phyloP scores from a whole-genome alignment of 805 yeast genomes.

The Osmozyma mogii region DNA sequence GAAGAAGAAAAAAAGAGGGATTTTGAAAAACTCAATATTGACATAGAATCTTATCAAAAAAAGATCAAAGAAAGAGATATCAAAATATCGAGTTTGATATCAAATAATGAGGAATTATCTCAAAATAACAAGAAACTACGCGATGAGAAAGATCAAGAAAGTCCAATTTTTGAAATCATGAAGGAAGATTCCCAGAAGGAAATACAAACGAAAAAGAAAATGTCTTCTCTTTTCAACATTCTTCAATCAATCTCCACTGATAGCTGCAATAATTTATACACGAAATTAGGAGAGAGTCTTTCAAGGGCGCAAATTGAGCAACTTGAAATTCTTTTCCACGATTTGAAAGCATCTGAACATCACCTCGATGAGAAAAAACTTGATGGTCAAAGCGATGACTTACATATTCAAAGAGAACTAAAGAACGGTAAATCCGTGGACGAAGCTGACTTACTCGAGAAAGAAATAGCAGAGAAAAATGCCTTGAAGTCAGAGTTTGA shows the following conservation, averaged over 20 bases:
- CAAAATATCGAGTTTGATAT: constrained; percentile 3
- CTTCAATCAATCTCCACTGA: too few species aligned
- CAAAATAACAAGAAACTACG: constrained; percentile 8
- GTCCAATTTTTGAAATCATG: constrained; percentile 3
- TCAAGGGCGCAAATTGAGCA: constrained; percentile 1
- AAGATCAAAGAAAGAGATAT: background rate
- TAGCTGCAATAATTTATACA: background rate
- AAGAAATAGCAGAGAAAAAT: background rate
- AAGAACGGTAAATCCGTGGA: background rate
- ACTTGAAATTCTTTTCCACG: constrained; percentile 3
- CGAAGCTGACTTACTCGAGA: background rate
- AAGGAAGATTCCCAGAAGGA: constrained; percentile 4
- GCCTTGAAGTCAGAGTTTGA: constrained; percentile 40
- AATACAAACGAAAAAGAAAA: too few species aligned
- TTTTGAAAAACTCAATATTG: background rate
- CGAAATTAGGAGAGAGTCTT: background rate
- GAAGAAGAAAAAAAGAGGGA: background rate
- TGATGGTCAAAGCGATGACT: background rate
- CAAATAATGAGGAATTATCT: constrained; percentile 6
- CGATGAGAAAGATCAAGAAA: constrained; percentile 6
- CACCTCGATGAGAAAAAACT: background rate
- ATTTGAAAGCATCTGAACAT: constrained; percentile 1
- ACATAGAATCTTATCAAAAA: background rate
- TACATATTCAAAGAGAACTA: background rate
- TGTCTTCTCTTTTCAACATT: too few species aligned